Evolutionary conservation across 345 rosid genomes (phyloP).

Genomic region (Moricandia arvensis): DNA sequence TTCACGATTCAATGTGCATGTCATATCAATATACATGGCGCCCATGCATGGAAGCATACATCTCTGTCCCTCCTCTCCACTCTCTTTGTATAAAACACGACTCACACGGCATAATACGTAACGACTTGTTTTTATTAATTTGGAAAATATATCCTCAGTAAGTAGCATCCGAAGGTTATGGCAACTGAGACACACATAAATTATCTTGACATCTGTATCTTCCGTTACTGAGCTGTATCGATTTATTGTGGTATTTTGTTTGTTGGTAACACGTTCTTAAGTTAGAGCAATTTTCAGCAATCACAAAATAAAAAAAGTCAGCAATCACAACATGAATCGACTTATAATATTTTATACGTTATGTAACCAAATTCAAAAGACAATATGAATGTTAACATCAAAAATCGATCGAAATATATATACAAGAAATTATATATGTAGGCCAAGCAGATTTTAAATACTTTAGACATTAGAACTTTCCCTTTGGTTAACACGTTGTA

Average conservation of each 20-base stretch:
- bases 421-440: too few species aligned
- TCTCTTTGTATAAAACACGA: too few species aligned
- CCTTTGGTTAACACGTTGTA: too few species aligned
- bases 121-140: neutral
- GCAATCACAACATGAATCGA: too few species aligned
- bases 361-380: too few species aligned
- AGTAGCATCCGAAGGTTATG: neutral
- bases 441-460: too few species aligned
- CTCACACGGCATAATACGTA: neutral
- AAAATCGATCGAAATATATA: too few species aligned
- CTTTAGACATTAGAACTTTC: too few species aligned
- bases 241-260: neutral
- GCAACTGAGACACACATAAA: neutral
- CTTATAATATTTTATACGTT: too few species aligned
- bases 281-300: neutral
- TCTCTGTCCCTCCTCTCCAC: constrained; percentile 3
- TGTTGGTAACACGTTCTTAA: neutral
- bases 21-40: constrained; percentile 21
- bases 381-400: too few species aligned
- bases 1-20: neutral
- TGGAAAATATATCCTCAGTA: neutral
- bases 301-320: neutral
- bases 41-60: constrained; percentile 3
- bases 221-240: neutral
- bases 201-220: neutral